A percentile compares a stretch with the other conserved stretches of the same genome.
Evolutionary conservation across 345 rosid species (phyloP).

Genomic region (Cardamine chenopodiifolia): DNA sequence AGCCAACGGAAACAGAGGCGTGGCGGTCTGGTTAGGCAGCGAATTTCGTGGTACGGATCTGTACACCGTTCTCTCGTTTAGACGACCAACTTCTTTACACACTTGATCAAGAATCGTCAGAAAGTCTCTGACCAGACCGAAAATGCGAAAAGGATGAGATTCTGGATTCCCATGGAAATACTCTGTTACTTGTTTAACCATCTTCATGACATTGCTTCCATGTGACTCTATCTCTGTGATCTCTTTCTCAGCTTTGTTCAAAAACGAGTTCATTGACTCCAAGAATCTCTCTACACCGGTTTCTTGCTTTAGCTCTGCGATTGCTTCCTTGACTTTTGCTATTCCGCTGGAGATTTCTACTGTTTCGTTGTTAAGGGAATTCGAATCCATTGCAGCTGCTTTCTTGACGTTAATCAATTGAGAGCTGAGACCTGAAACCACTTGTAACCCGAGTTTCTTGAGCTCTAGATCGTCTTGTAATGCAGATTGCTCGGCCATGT

Average conservation of each 20-base stretch:
- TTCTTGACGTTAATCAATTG: slow-evolving; percentile 83
- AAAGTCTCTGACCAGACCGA: slow-evolving; percentile 83
- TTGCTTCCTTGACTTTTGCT: slow-evolving; percentile 54
- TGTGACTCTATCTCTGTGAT: slow-evolving; percentile 57
- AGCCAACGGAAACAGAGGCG: slow-evolving; percentile 56
- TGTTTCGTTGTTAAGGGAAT: slow-evolving; percentile 61
- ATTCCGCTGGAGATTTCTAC: slow-evolving; percentile 59
- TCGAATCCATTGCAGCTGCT: slow-evolving; percentile 87
- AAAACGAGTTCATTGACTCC: slow-evolving; percentile 63
- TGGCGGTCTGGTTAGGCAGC: slow-evolving; percentile 39
- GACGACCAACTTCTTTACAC: slow-evolving; percentile 89
- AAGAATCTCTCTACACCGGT: slow-evolving; percentile 46
- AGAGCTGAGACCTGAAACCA: slow-evolving; percentile 75
- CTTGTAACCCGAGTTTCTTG: slow-evolving; percentile 85
- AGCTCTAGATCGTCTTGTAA: slow-evolving; percentile 67
- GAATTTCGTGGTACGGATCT: slow-evolving; percentile 56
- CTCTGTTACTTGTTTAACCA: slow-evolving; percentile 76
- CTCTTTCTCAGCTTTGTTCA: slow-evolving; percentile 71
- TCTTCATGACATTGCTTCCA: slow-evolving; percentile 48
- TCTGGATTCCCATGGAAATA: slow-evolving; percentile 94
- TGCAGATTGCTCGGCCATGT: slow-evolving; percentile 45
- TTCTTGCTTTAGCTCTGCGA: slow-evolving; percentile 47
- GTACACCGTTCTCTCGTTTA: slow-evolving; percentile 74
- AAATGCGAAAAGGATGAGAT: slow-evolving; percentile 76
- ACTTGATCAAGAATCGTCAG: slow-evolving; percentile 83